Evolutionary conservation across 192 early-diverging fungal species (phyloP), one percentile per base, ranked within the genome.

Genomic region (Coemansia sp.): DNA sequence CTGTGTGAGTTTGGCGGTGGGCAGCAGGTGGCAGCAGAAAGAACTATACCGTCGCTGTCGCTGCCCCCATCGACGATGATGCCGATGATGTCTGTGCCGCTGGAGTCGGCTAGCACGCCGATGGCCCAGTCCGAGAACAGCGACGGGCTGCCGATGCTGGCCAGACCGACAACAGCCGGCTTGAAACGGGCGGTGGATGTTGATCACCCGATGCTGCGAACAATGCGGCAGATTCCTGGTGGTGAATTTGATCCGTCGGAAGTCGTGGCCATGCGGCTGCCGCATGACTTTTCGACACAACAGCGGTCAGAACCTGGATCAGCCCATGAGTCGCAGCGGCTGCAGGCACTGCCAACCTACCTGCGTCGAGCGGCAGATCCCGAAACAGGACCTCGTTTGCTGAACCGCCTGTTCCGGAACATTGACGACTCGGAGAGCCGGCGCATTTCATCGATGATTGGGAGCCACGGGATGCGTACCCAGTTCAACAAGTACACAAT

Each of bases 371-470:
- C 58, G 6, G 60, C 67, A 17, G 70, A 76, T 12, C 69, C 70
- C 6, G 37, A 43, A 3, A 72, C 56, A 2, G 79, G 79, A 8
- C 69, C 79, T 49, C 56, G 25, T 17, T 35, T 69, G 47, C 49
- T 81, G 50, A 67, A 52, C 65, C 59, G 62, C 58, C 22, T 65
- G 63, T 75, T 80, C 68, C 49, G 84, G 75, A 80, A 81, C 67
- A 75, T 90, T 24, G 89, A 90, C 58, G 76, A 81, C 14, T 80
- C 79, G 23, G 92, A 94, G 79, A 85, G 83, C 47, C 79, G 67
- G 47, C 85, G 92, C 10, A 62, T 94, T 67, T 87, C 87, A 50
- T 80, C 85, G 32, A 80, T 91, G 64, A 91, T 91, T 76, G 58
- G 69, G 32, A 61, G 79, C 83, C 43, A 70, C 69, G 64, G 84